A percentile compares a stretch with the other conserved stretches of the same genome.
Conservation (phyloP, 169 alveolate species). For the Plasmodium inui region DNA sequence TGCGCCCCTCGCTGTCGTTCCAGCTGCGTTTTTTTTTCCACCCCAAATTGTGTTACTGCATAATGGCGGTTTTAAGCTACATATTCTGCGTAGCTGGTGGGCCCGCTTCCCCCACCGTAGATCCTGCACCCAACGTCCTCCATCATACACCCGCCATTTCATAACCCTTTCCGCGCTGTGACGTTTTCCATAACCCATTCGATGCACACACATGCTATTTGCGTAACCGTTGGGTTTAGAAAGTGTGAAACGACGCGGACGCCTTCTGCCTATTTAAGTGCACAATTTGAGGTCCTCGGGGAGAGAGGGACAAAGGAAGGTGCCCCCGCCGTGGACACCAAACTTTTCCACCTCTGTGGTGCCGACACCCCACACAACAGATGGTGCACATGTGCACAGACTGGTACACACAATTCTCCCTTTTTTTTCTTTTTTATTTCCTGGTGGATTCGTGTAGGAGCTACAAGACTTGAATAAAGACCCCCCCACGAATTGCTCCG, state of each 20-base stretch:
- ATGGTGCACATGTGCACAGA: neutral
- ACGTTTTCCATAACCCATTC: neutral
- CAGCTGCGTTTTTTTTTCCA: neutral
- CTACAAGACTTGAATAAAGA: conserved; percentile 96
- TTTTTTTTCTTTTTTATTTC: neutral
- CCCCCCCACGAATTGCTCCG: conserved; percentile 99
- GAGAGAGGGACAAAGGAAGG: neutral
- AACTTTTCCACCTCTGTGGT: neutral
- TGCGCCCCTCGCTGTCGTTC: neutral
- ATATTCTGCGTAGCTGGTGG: neutral
- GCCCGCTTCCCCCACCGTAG: too few species aligned
- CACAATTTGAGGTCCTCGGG: neutral
- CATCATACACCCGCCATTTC: neutral
- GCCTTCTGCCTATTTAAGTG: neutral
- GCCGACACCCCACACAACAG: neutral
- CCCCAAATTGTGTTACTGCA: neutral
- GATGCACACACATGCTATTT: neutral
- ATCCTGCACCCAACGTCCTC: neutral
- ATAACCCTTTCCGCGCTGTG: neutral
- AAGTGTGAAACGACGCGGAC: neutral
- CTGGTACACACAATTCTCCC: neutral
- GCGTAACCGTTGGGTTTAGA: neutral
- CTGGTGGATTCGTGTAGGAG: conserved; percentile 87
- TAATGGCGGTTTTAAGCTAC: neutral
- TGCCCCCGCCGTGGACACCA: neutral